phyloP scores from a whole-genome alignment of 805 yeast species.

The Cyberlindnera subsufficiens region DNA sequence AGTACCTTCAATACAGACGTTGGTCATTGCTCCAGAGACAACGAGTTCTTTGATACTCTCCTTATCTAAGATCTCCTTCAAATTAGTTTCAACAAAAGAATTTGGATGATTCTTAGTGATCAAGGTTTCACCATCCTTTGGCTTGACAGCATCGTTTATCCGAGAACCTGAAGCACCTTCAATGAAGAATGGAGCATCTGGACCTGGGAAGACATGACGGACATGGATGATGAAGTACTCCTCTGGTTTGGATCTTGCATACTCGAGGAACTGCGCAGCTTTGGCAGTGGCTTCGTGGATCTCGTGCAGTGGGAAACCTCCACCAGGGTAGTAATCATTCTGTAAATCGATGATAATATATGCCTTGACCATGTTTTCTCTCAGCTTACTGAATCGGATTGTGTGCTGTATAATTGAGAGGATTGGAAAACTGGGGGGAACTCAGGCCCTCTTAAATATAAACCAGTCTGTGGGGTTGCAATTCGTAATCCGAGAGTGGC shows the following conservation, averaged over 20 bases:
- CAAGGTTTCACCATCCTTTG: constrained; percentile 6
- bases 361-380: neutral
- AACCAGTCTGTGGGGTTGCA: no score
- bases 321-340: constrained; percentile 17
- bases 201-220: constrained; percentile 8
- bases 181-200: constrained; percentile 8
- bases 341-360: constrained; percentile 16
- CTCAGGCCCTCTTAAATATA: no score
- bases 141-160: constrained; percentile 8
- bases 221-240: constrained; percentile 11
- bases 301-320: constrained; percentile 8
- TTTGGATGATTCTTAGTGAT: constrained; percentile 13
- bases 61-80: constrained; percentile 6
- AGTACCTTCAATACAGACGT: constrained; percentile 18
- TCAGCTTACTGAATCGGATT: no score
- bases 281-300: constrained; percentile 9
- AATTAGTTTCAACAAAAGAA: constrained; percentile 11
- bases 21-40: constrained; percentile 18
- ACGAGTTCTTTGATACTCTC: constrained; percentile 6
- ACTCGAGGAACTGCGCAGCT: constrained; percentile 8
- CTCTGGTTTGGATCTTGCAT: constrained; percentile 5
- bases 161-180: constrained; percentile 8
- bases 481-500: no score
- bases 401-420: no score
- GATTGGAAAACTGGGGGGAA: no score